These are phyloP conservation scores for Verticillium isaacii DNA, from an alignment of 2,329 filamentous ascomycete species.

Conservation along the genomic window DNA sequence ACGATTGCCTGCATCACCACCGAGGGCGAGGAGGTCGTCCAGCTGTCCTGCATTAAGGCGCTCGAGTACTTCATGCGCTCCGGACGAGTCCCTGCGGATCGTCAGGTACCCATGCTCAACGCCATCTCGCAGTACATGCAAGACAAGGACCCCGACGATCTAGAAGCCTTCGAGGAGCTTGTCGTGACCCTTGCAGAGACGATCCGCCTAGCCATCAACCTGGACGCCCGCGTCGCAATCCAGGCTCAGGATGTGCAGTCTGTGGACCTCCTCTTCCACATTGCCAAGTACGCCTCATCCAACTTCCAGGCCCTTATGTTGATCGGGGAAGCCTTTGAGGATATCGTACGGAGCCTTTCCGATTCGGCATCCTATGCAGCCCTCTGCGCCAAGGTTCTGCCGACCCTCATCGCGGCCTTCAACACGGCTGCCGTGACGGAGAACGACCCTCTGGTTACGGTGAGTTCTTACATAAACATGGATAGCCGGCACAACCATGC, in stretches of 20 bases:
- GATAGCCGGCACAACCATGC: neutral
- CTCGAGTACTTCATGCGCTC: conserved; percentile 63
- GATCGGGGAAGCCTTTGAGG: conserved; percentile 87
- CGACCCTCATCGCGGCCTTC: conserved; percentile 82
- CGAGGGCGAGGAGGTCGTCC: conserved; percentile 81
- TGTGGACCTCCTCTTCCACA: conserved; percentile 77
- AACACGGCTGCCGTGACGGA: conserved; percentile 82
- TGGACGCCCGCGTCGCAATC: conserved; percentile 72
- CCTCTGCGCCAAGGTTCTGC: conserved; percentile 81
- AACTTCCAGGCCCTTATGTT: conserved; percentile 91
- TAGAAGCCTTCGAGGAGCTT: conserved; percentile 86
- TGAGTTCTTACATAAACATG: conserved; percentile 26
- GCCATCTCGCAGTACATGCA: conserved; percentile 71
- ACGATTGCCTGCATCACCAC: conserved; percentile 70
- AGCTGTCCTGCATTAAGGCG: conserved; percentile 85
- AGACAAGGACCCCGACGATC: conserved; percentile 73
- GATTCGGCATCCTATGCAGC: conserved; percentile 66
- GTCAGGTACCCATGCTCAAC: conserved; percentile 57
- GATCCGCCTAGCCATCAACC: conserved; percentile 73
- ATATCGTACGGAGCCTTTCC: conserved; percentile 67
- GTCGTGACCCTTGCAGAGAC: conserved; percentile 87
- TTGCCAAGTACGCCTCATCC: conserved; percentile 80
- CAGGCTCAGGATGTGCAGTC: conserved; percentile 63
- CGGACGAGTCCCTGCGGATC: conserved; percentile 44
- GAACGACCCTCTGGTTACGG: conserved; percentile 77